A percentile compares a stretch with the other conserved stretches of the same genome.
phyloP scores from a whole-genome alignment of 495 filamentous ascomycete genomes.

The Neurospora sp. region DNA sequence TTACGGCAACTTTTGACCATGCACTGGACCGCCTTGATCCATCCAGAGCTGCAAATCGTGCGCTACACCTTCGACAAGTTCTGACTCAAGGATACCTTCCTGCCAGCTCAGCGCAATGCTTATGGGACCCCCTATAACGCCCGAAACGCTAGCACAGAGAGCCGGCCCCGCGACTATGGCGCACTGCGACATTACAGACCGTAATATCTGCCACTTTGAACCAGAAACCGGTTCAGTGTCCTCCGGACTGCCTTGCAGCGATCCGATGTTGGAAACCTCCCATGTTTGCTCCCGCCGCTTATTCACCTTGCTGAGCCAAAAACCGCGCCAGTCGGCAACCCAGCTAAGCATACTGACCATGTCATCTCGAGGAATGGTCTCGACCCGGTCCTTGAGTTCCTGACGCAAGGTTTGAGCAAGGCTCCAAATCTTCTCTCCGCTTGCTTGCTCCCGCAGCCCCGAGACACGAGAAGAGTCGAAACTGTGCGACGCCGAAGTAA shows the following conservation, averaged over 20 bases:
- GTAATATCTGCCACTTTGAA: slow-evolving; percentile 17
- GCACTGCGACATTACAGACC: slow-evolving; percentile 26
- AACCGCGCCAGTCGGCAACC: slow-evolving; percentile 20
- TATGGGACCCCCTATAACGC: slow-evolving; percentile 17
- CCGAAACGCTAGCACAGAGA: slow-evolving; percentile 19
- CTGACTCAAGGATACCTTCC: slow-evolving; percentile 17
- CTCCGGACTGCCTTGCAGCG: slow-evolving; percentile 7
- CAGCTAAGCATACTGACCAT: slow-evolving; percentile 21
- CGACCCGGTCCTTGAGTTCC: slow-evolving; percentile 10
- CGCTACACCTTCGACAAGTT: slow-evolving; percentile 17
- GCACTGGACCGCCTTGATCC: neutral
- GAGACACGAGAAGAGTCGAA: slow-evolving; percentile 11
- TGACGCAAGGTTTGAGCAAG: slow-evolving; percentile 14
- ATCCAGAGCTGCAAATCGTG: slow-evolving; percentile 22
- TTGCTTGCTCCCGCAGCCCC: slow-evolving; percentile 4
- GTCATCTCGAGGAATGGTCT: slow-evolving; percentile 20
- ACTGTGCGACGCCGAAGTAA: slow-evolving; percentile 16
- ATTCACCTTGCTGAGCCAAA: slow-evolving; percentile 16
- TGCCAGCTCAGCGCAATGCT: slow-evolving; percentile 23
- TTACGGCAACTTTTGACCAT: neutral
- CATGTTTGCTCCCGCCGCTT: slow-evolving; percentile 19
- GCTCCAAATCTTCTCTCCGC: slow-evolving; percentile 18
- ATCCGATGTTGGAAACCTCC: slow-evolving; percentile 27
- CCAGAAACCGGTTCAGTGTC: neutral
- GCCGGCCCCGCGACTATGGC: slow-evolving; percentile 20